Evolutionary conservation across 2,329 filamentous ascomycete species (phyloP).

Genomic region (Xylaria sp.): DNA sequence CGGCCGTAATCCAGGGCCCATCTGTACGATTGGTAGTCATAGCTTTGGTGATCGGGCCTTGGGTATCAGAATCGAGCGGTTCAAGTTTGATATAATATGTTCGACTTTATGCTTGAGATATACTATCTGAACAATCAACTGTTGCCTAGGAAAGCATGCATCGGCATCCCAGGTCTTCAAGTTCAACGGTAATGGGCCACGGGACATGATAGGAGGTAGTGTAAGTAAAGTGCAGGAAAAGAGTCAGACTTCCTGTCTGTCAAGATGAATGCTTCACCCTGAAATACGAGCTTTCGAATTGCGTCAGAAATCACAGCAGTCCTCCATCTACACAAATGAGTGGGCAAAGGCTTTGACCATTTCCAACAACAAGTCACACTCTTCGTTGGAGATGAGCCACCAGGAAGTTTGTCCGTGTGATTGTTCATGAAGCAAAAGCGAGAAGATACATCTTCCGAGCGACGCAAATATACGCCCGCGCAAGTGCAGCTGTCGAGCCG

Average conservation of each 20-base stretch:
- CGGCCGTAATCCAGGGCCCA: slow-evolving; percentile 3
- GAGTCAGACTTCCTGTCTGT: neutral
- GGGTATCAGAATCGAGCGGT: no score
- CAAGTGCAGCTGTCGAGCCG: no score
- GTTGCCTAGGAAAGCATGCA: no score
- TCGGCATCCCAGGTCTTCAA: neutral
- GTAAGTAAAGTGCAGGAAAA: neutral
- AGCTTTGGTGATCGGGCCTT: neutral
- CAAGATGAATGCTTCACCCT: neutral
- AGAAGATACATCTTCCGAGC: neutral
- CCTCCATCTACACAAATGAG: neutral
- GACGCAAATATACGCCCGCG: no score
- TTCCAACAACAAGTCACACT: neutral
- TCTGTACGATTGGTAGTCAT: neutral
- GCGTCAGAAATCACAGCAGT: neutral
- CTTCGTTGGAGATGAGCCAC: neutral
- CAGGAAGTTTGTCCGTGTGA: neutral
- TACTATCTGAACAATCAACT: no score
- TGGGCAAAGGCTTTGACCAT: neutral
- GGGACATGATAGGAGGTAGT: neutral
- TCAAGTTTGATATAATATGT: no score
- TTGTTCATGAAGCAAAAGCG: neutral
- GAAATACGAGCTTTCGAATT: neutral
- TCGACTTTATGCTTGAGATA: no score
- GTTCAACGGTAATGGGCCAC: neutral